These are phyloP conservation scores for Euphorbia pulcherrima DNA, from an alignment of 345 rosid species.

Conservation along the genomic window DNA sequence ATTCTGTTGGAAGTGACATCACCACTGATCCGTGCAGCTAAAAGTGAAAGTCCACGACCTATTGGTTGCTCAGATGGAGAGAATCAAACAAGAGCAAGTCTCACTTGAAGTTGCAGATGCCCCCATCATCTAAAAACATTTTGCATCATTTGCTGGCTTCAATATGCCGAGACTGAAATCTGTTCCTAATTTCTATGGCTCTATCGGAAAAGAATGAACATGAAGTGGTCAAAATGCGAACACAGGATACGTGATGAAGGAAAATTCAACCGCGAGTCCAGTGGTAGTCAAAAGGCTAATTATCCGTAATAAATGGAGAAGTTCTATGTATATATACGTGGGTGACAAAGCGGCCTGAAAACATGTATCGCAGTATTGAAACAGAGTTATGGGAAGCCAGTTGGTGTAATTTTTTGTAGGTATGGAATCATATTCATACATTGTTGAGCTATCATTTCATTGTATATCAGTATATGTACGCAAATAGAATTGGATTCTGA, in stretches of 20 bases:
- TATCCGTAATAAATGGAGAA: not conserved
- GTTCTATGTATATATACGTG: no score
- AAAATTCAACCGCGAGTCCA: not conserved
- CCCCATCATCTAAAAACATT: conserved; percentile 1
- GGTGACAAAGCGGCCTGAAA: not conserved
- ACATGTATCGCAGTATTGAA: not conserved
- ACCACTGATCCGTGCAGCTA: conserved; percentile 41
- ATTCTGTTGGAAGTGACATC: no score
- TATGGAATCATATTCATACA: no score
- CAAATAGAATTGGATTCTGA: not conserved
- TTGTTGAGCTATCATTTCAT: no score
- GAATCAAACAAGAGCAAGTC: conserved; percentile 34
- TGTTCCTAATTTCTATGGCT: not conserved
- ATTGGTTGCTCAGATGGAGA: conserved; percentile 52
- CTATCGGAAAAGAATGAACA: not conserved
- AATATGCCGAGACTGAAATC: not conserved
- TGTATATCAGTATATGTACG: no score
- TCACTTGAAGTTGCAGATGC: conserved; percentile 12
- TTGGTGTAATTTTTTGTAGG: not conserved
- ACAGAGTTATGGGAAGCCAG: not conserved
- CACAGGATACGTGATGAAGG: not conserved
- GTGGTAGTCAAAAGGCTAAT: not conserved
- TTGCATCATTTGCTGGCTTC: not conserved
- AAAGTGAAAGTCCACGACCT: conserved; percentile 50
- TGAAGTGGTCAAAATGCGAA: not conserved